Evolutionary conservation across 495 filamentous ascomycete genomes (phyloP), one percentile per base, ranked within the genome.

Genomic region (Penicillium argentinense): DNA sequence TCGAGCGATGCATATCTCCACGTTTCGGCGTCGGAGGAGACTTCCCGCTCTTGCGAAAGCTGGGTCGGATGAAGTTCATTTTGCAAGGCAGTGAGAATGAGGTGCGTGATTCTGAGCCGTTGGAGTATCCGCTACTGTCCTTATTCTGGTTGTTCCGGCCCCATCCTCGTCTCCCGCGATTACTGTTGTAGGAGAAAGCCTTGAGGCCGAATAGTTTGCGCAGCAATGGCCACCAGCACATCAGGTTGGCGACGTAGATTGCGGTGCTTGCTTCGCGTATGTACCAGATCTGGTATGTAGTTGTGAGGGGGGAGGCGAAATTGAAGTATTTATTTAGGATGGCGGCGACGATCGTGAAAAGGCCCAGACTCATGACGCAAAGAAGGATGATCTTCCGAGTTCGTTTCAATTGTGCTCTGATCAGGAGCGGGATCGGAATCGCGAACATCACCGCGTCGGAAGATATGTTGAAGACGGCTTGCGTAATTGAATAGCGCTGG

Each of bases 311-410:
- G 1, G 69, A 60, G 4, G 67, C 72, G 55, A 87, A 85, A 33
- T 77, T 82, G 67, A 85, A 86, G 51, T 77, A 82, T 60, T 85
- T 85, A 56, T 83, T 86, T 13, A 85, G 65, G 37, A 82, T 69
- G 1, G 80, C 78, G 14, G 77, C 78, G 18, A 83, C 59, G 40
- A 87, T 82, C 23, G 82, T 81, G 64, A 86, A 85, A 17, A 82
- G 57, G 19, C 83, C 84, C 9, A 86, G 66, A 40, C 64, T 68
- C 68, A 77, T 74, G 51, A 74, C 61, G 23, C 56, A 55, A 9
- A 70, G 63, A 0, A 86, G 69, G 21, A 83, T 59, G 3, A 77
- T 29, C 56, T 85, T 87, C 19, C 76, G 69, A 24, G 47, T 37
- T 4, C 64, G 41, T 1, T 80, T 75, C 16, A 86, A 63, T 22